These are phyloP conservation scores for Penicillium digitatum DNA, from an alignment of 2,329 filamentous ascomycete genomes.

Conservation along the genomic window DNA sequence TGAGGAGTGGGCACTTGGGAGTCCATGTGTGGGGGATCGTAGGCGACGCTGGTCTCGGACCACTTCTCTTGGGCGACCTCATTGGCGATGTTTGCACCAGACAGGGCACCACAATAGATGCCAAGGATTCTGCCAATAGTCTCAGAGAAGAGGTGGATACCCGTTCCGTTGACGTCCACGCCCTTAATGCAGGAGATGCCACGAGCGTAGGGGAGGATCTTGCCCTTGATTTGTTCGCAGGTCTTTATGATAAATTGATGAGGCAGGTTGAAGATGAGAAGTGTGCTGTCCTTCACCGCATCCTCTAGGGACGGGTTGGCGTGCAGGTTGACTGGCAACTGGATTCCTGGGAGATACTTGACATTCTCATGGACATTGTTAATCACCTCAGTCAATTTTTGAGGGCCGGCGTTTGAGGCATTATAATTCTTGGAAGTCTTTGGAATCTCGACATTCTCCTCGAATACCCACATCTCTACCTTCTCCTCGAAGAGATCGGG, in stretches of 20 bases:
- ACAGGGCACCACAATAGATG: conserved; percentile 95
- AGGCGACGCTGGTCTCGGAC: conserved; percentile 94
- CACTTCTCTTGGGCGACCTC: conserved; percentile 96
- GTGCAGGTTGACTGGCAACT: conserved; percentile 67
- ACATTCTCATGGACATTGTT: conserved; percentile 92
- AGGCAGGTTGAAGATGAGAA: conserved; percentile 94
- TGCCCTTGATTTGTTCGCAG: conserved; percentile 77
- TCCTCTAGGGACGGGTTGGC: conserved; percentile 52
- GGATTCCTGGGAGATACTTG: conserved; percentile 92
- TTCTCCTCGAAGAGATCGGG: conserved; percentile 77
- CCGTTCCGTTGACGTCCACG: conserved; percentile 83
- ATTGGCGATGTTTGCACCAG: conserved; percentile 90
- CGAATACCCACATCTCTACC: conserved; percentile 99
- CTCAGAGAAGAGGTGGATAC: conserved; percentile 87
- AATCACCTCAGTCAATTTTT: conserved; percentile 88
- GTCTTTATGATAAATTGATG: conserved; percentile 85
- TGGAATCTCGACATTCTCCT: conserved; percentile 77
- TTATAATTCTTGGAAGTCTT: conserved; percentile 71
- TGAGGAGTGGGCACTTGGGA: conserved; percentile 67
- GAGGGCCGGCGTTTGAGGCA: conserved; percentile 64
- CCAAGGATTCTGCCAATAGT: conserved; percentile 85
- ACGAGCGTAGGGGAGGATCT: conserved; percentile 86
- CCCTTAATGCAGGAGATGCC: conserved; percentile 98
- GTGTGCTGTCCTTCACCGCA: conserved; percentile 76
- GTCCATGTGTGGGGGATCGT: conserved; percentile 87